Evolutionary conservation across 306 rosid genomes (phyloP).

Genomic region (Cicer bijugum): DNA sequence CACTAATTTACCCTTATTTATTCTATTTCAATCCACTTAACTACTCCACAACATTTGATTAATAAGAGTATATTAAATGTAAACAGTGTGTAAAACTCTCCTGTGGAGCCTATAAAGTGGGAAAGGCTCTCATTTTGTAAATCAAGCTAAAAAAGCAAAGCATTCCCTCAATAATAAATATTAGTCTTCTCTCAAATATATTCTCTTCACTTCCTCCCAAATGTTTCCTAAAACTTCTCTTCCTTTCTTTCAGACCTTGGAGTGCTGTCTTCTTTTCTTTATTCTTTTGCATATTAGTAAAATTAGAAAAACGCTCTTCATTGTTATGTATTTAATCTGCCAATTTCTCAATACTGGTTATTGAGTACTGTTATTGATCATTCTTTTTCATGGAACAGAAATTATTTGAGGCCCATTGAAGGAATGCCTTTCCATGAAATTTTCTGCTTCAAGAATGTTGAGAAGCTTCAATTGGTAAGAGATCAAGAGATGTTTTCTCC

Average conservation of each 20-base stretch:
- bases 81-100: too few relatives aligned
- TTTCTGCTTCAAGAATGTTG: constrained; percentile 79
- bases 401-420: constrained; percentile 71
- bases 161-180: neutral
- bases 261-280: constrained; percentile 15
- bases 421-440: constrained; percentile 75
- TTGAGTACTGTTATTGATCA: constrained; percentile 23
- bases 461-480: constrained; percentile 85
- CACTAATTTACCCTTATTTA: too few relatives aligned
- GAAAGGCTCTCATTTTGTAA: neutral
- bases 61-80: too few relatives aligned
- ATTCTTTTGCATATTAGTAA: constrained; percentile 27
- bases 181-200: neutral
- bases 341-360: constrained; percentile 23
- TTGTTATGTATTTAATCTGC: neutral
- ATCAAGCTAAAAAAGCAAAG: neutral
- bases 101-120: too few relatives aligned
- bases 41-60: too few relatives aligned
- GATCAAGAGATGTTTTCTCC: constrained; percentile 38
- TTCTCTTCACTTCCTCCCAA: neutral
- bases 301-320: constrained; percentile 4
- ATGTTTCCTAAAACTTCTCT: neutral
- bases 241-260: constrained; percentile 13
- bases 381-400: constrained; percentile 59
- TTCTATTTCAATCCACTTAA: too few relatives aligned